Percentiles rank a stretch among this genome's conserved stretches.
Evolutionary conservation across 2,329 filamentous ascomycete species (phyloP).

Genomic region (Dactylellina drechsleri): DNA sequence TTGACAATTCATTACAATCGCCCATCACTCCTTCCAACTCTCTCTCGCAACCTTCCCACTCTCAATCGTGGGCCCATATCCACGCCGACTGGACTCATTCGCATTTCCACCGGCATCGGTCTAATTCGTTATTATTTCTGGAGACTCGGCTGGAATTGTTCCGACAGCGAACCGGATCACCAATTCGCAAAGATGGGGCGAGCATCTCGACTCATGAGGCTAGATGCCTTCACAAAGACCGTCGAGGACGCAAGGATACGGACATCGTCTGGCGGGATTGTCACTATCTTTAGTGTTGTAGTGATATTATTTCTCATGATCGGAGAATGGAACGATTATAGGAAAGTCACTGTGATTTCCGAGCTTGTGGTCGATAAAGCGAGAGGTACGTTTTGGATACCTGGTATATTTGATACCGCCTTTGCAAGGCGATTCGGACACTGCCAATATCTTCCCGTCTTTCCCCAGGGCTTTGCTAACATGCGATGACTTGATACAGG

Average conservation of each 20-base stretch:
- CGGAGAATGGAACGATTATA: slow-evolving; percentile 96
- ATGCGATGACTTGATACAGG: slow-evolving; percentile 59
- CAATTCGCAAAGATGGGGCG: slow-evolving; percentile 72
- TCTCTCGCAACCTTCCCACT: slow-evolving; percentile 1
- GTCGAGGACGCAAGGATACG: slow-evolving; percentile 97
- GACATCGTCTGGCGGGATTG: slow-evolving; percentile 92
- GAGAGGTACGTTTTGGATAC: slow-evolving; percentile 68
- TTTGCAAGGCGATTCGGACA: background rate
- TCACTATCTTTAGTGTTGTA: slow-evolving; percentile 89
- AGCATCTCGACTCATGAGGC: slow-evolving; percentile 93
- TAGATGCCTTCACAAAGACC: slow-evolving; percentile 99
- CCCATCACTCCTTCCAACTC: slow-evolving; percentile 2
- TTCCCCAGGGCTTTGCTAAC: background rate
- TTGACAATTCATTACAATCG: background rate
- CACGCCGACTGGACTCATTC: slow-evolving; percentile 2
- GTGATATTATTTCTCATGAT: slow-evolving; percentile 88
- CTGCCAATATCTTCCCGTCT: background rate
- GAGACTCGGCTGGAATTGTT: slow-evolving; percentile 13
- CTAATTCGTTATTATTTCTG: background rate
- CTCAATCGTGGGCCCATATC: slow-evolving; percentile 10
- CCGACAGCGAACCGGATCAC: too few species aligned
- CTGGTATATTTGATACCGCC: too few species aligned
- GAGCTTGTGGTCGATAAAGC: slow-evolving; percentile 97
- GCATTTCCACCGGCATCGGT: slow-evolving; percentile 4
- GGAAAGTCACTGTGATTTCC: slow-evolving; percentile 83